These are phyloP conservation scores for Cylindricascospora bacillispora DNA, from an alignment of 1,139 yeast species.

Conservation along the genomic window DNA sequence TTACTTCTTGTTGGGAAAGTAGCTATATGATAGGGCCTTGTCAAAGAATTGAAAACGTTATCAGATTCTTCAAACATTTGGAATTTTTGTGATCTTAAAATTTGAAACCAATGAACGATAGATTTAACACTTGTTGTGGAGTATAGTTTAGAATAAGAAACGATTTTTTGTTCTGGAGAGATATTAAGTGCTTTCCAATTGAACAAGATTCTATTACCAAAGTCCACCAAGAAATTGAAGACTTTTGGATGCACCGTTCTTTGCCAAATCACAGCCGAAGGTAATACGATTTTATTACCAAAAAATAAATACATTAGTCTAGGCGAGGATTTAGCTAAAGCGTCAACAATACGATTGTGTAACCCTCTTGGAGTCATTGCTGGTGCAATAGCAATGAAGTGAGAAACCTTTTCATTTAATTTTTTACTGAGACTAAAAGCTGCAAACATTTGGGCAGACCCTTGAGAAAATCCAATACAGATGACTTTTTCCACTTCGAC, in stretches of 20 bases:
- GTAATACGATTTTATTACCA: constrained; percentile 60
- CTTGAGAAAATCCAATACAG: constrained; percentile 83
- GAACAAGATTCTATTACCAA: constrained; percentile 53
- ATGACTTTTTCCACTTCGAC: constrained; percentile 36
- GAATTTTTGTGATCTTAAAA: constrained; percentile 63
- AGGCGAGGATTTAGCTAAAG: constrained; percentile 71
- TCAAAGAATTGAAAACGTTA: constrained; percentile 26
- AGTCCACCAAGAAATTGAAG: constrained; percentile 60
- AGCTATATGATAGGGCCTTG: constrained; percentile 33
- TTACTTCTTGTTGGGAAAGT: constrained; percentile 46
- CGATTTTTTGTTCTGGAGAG: constrained; percentile 53
- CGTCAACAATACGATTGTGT: constrained; percentile 61
- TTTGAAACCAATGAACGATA: constrained; percentile 95
- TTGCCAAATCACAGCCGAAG: constrained; percentile 76
- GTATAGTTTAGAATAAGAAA: constrained; percentile 73
- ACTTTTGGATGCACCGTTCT: constrained; percentile 72
- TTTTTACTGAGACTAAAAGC: constrained; percentile 33
- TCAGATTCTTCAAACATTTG: constrained; percentile 73
- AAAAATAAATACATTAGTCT: constrained; percentile 58
- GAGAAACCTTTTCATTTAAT: constrained; percentile 54
- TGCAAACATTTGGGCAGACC: constrained; percentile 86
- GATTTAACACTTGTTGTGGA: constrained; percentile 86
- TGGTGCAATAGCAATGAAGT: constrained; percentile 76
- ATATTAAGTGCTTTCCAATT: constrained; percentile 71
- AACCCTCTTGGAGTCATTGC: constrained; percentile 90